phyloP scores from a whole-genome alignment of 23 red algal species.

The Chondrus crispus region DNA sequence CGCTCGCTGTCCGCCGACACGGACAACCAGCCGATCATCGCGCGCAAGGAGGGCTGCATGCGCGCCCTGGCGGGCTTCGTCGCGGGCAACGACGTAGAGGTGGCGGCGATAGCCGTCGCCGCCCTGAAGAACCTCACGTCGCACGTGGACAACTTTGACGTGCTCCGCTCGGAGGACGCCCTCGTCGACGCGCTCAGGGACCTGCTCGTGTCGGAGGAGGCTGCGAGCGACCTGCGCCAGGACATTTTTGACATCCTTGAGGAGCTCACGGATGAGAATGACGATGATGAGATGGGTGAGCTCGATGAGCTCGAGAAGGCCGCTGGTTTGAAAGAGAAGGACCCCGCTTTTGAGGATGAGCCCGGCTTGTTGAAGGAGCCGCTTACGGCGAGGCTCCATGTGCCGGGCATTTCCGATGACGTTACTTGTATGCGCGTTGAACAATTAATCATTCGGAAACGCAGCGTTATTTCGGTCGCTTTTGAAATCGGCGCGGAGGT shows the following conservation, averaged over 20 bases:
- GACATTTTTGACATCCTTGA: slow-evolving; percentile 55
- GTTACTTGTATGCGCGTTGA: slow-evolving; percentile 69
- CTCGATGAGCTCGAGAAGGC: slow-evolving; percentile 36
- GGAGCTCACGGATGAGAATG: slow-evolving; percentile 48
- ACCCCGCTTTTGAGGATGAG: not conserved
- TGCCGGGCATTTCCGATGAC: slow-evolving; percentile 73
- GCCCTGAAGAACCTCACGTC: slow-evolving; percentile 59
- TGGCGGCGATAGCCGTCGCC: slow-evolving; percentile 75
- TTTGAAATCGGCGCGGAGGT: slow-evolving; percentile 81
- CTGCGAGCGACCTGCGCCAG: slow-evolving; percentile 30
- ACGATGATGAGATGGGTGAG: slow-evolving; percentile 66
- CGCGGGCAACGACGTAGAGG: slow-evolving; percentile 27
- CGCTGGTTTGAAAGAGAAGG: slow-evolving; percentile 41
- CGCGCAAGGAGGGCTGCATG: slow-evolving; percentile 78
- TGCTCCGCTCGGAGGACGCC: slow-evolving; percentile 51
- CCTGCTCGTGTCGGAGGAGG: slow-evolving; percentile 5
- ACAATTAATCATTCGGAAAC: slow-evolving; percentile 65
- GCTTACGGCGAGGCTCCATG: slow-evolving; percentile 40
- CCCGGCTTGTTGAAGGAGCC: slow-evolving; percentile 29
- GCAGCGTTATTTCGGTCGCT: slow-evolving; percentile 68
- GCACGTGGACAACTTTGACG: slow-evolving; percentile 66
- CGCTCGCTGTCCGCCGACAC: slow-evolving; percentile 79
- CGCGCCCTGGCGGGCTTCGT: slow-evolving; percentile 74
- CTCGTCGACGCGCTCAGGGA: slow-evolving; percentile 26
- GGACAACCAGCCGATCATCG: slow-evolving; percentile 91